These are phyloP conservation scores for Yamadazyma dushanensis DNA, from an alignment of 1,139 yeast species.

Conservation along the genomic window DNA sequence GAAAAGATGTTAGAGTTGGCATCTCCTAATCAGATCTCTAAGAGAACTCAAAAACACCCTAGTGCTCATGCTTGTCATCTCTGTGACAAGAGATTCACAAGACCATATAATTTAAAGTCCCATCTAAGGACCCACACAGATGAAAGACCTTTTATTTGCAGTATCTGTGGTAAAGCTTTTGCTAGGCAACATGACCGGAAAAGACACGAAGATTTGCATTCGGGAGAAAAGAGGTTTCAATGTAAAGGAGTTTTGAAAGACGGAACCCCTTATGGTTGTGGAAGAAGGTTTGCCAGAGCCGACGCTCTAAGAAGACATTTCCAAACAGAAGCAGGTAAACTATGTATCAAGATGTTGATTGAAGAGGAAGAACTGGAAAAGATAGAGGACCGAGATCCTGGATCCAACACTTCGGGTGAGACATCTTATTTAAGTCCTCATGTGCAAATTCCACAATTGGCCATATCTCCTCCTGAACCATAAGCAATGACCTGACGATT, in stretches of 20 bases:
- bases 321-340: slow-evolving; percentile 89
- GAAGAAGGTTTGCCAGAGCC: slow-evolving; percentile 89
- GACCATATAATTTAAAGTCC: slow-evolving; percentile 90
- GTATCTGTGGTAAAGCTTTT: slow-evolving; percentile 88
- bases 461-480: slow-evolving; percentile 41
- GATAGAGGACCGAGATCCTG: slow-evolving; percentile 9
- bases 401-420: slow-evolving; percentile 10
- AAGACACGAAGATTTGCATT: slow-evolving; percentile 89
- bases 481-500: slow-evolving; percentile 1
- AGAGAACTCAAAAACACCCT: slow-evolving; percentile 72
- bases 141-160: slow-evolving; percentile 87
- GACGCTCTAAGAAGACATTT: slow-evolving; percentile 94
- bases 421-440: slow-evolving; percentile 12
- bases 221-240: slow-evolving; percentile 85
- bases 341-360: slow-evolving; percentile 71
- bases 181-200: slow-evolving; percentile 95
- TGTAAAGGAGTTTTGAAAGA: slow-evolving; percentile 73
- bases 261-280: slow-evolving; percentile 84
- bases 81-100: slow-evolving; percentile 84
- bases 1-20: slow-evolving; percentile 69
- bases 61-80: slow-evolving; percentile 78
- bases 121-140: slow-evolving; percentile 93
- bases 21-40: slow-evolving; percentile 47
- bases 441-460: slow-evolving; percentile 30
- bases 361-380: slow-evolving; percentile 55